Percentiles rank a stretch among this genome's conserved stretches.
Conservation (phyloP, 805 yeast species). For the Maudiozyma turicensis region DNA sequence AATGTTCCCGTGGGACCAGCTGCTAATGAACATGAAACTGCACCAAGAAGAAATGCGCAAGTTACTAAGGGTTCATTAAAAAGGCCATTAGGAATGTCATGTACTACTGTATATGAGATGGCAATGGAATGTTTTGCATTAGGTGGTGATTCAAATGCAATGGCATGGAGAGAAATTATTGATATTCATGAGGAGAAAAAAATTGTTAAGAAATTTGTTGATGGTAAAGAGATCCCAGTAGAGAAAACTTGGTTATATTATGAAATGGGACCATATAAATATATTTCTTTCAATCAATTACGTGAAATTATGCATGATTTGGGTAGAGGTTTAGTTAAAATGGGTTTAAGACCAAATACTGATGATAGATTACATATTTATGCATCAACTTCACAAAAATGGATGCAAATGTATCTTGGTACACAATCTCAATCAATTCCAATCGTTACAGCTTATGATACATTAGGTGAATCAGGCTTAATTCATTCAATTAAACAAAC, state of each 20-base stretch:
- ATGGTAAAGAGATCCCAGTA: conserved; percentile 62
- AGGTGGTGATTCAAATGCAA: conserved; percentile 44
- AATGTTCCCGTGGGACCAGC: conserved; percentile 56
- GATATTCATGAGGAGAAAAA: conserved; percentile 73
- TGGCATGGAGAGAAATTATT: conserved; percentile 71
- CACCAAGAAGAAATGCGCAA: conserved; percentile 61
- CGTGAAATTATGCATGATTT: conserved; percentile 38
- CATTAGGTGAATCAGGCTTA: conserved; percentile 81
- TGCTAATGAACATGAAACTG: conserved; percentile 68
- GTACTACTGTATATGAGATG: conserved; percentile 62
- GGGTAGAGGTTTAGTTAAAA: conserved; percentile 66
- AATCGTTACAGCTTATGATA: conserved; percentile 91
- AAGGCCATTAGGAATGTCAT: conserved; percentile 56
- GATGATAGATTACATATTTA: conserved; percentile 66
- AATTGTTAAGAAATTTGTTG: conserved; percentile 59
- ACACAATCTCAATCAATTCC: conserved; percentile 72
- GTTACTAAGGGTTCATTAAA: conserved; percentile 36
- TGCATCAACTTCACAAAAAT: conserved; percentile 78
- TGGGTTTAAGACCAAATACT: conserved; percentile 59
- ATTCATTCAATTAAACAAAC: conserved; percentile 82
- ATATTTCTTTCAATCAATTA: conserved; percentile 52
- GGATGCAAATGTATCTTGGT: conserved; percentile 85
- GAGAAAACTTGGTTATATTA: conserved; percentile 84
- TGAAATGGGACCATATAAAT: conserved; percentile 67
- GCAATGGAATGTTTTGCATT: conserved; percentile 50